Conservation (phyloP, 805 yeast genomes). For the Saccharomycopsis guyanensis region DNA sequence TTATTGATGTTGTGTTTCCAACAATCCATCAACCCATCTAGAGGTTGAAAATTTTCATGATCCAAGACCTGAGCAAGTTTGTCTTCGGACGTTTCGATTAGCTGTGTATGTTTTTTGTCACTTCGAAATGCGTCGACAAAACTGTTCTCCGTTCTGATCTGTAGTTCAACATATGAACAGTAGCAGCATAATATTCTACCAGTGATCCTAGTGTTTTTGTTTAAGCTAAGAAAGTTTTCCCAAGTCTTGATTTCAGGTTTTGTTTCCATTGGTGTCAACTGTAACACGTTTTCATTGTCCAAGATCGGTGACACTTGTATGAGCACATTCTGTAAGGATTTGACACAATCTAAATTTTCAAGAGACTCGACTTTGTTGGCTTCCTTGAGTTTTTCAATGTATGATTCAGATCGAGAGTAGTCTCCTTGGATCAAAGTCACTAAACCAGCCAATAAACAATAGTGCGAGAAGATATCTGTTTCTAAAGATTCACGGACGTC, state of each 20-base stretch:
- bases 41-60: conserved; percentile 12
- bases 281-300: conserved; percentile 20
- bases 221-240: conserved; percentile 24
- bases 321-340: conserved; percentile 20
- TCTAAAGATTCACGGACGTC: background rate
- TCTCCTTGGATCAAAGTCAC: conserved; percentile 25
- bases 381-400: conserved; percentile 8
- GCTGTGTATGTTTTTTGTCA: conserved; percentile 3
- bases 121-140: conserved; percentile 21
- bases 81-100: background rate
- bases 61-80: background rate
- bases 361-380: background rate
- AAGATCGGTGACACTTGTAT: conserved; percentile 23
- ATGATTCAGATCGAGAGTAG: conserved; percentile 10
- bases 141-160: conserved; percentile 15
- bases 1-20: conserved; percentile 27
- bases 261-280: conserved; percentile 4
- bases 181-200: conserved; percentile 31
- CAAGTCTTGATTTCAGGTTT: conserved; percentile 17
- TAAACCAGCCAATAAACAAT: conserved; percentile 21
- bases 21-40: conserved; percentile 18
- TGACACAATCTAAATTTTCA: background rate
- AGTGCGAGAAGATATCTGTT: conserved; percentile 9
- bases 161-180: conserved; percentile 29
- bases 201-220: conserved; percentile 27